Conservation (phyloP, 768 basidiomycete species). For the Russula vinacea region DNA sequence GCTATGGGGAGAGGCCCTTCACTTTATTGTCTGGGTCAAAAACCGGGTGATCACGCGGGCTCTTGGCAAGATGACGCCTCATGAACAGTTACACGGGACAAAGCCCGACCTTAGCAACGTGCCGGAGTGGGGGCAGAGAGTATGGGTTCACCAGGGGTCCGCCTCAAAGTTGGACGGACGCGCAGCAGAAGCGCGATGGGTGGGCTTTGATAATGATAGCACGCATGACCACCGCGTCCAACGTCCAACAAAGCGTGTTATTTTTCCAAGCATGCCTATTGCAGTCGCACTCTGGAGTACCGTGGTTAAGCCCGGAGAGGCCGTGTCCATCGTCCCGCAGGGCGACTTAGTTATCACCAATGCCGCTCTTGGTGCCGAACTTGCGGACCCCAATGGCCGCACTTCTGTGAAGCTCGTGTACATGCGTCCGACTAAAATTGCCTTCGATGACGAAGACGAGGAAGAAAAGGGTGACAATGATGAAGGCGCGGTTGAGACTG, state of each 20-base stretch:
- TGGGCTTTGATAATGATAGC: too few species aligned
- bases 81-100: too few species aligned
- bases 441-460: constrained; percentile 48
- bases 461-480: constrained; percentile 43
- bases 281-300: constrained; percentile 70
- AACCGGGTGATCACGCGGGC: too few species aligned
- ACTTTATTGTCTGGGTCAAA: too few species aligned
- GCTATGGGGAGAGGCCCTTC: too few species aligned
- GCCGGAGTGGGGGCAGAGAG: too few species aligned
- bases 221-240: constrained; percentile 7
- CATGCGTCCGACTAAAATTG: constrained; percentile 40
- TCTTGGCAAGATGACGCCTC: too few species aligned
- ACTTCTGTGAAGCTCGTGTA: constrained; percentile 69
- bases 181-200: too few species aligned
- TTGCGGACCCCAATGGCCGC: constrained; percentile 57
- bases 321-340: constrained; percentile 54
- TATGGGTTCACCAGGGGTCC: too few species aligned
- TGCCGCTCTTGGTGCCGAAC: constrained; percentile 70
- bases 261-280: constrained; percentile 46
- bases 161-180: too few species aligned
- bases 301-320: constrained; percentile 54
- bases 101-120: too few species aligned
- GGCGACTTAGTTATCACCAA: constrained; percentile 79
- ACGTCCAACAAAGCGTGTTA: constrained; percentile 18
- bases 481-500: constrained; percentile 44